Evolutionary conservation across 352 stramenopile species (phyloP).

Genomic region (Phytophthora tentaculata): DNA sequence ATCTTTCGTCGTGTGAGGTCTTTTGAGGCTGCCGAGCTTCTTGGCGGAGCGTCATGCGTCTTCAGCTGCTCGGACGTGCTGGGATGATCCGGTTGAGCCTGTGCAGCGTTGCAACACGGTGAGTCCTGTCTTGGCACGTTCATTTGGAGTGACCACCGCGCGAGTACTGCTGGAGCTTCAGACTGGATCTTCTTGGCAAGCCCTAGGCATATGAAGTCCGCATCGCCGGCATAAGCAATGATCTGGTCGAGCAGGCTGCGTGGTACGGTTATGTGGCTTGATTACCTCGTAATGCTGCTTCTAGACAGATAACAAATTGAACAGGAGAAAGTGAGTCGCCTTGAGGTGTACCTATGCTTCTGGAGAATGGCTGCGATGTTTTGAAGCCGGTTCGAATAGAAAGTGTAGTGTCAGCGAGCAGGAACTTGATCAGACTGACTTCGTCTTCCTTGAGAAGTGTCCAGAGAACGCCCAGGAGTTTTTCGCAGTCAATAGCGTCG

Average conservation of each 20-base stretch:
- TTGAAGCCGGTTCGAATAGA: background rate
- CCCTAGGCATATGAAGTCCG: constrained; percentile 12
- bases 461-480: background rate
- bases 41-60: too few species aligned
- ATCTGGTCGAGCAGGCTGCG: constrained; percentile 11
- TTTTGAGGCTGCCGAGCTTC: background rate
- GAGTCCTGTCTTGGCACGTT: background rate
- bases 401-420: constrained; percentile 2
- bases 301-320: constrained; percentile 10
- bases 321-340: constrained; percentile 13
- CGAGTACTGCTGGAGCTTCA: background rate
- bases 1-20: background rate
- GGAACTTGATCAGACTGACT: constrained; percentile 2
- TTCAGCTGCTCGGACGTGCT: too few species aligned
- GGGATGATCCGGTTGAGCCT: background rate
- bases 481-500: constrained; percentile 9
- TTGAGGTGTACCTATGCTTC: constrained; percentile 14
- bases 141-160: background rate
- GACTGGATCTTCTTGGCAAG: background rate
- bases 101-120: background rate
- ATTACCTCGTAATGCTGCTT: constrained; percentile 8
- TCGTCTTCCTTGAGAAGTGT: background rate
- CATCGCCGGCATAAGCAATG: constrained; percentile 16
- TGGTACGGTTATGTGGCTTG: background rate
- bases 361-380: background rate